Base-by-base conservation (phyloP, 1,139 yeast genomes). In the Taiozyma sp. region DNA sequence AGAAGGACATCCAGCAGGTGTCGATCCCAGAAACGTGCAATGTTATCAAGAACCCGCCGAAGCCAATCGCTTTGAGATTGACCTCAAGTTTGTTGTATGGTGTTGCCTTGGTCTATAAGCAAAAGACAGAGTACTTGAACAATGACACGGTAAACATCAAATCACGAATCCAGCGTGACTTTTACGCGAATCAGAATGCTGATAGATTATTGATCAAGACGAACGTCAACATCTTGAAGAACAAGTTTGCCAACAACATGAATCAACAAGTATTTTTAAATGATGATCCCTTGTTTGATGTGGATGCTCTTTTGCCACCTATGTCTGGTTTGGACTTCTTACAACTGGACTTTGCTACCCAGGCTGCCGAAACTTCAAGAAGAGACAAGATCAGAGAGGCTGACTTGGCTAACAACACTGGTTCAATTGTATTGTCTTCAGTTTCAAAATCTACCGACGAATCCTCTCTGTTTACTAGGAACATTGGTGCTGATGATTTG, bases 71-170 rank as follows among this genome's bases (percentile, higher is more conserved):
- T 2, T 70, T 83, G 29, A 64, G 84, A 38, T 68, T 75, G 29
- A 69, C 77, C 0, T 79, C 87, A 0, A 77, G 70, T 51, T 64
- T 84, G 27, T 64, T 84, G 54, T 76, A 78, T 57, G 91, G 91
- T 0, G 73, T 83, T 2, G 71, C 85, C 0, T 61, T 83, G 42
- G 73, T 80, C 34, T 82, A 79, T 63, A 76, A 71, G 52, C 76
- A 78, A 44, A 79, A 83, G 60, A 72, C 78, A 0, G 73, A 73
- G 5, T 77, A 73, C 56, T 70, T 80, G 51, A 68, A 65, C 47
- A 65, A 67, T 54, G 81, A 77, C 44, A 58, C 63, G 1, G 55
- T 54, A 9, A 29, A 61, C 29, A 56, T 68, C 14, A 67, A 68
- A 47, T 61, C 66, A 6, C 62, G 67, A 45, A 55, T 74, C 16